Base-by-base conservation (phyloP, 1,139 yeast species). In the Debaryomyces udenii region DNA sequence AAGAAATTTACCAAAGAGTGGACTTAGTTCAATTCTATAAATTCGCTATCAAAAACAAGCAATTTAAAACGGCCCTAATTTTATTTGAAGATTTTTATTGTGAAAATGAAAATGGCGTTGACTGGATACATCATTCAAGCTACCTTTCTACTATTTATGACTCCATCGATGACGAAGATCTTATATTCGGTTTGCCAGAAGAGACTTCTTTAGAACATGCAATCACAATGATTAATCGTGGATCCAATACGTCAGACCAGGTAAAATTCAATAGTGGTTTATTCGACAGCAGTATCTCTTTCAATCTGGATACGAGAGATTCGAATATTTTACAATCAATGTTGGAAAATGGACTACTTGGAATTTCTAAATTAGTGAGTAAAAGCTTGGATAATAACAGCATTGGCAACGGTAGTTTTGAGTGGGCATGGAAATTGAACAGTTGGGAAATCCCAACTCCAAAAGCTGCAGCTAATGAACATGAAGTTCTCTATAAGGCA, bases 401-500 rank as follows among this genome's bases (percentile, higher is more conserved):
- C 3, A 39, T 36, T 15, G 38, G 39, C 6, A 43, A 41, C 6
- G 49, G 43, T 10, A 39, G 48, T 6, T 68, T 56, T 46, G 75
- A 77, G 39, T 76, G 84, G 74, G 75, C 82, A 0, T 87, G 95
- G 95, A 84, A 83, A 53, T 61, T 87, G 28, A 76, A 73, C 40
- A 72, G 76, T 38, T 88, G 96, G 96, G 84, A 82, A 42, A 44
- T 83, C 4, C 86, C 93, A 0, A 51, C 55, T 2, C 66, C 77
- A 0, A 51, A 50, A 2, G 45, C 44, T 0, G 56, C 74, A 0
- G 35, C 38, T 0, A 57, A 61, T 3, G 74, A 70, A 36, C 70
- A 76, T 41, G 75, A 72, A 35, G 56, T 64, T 5, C 62, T 78
- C 9, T 85, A 80, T 52, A 66, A 65, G 13, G 61, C 73, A 2